Conservation (phyloP, 2,329 filamentous ascomycete genomes). For the Monosporascus sp. region DNA sequence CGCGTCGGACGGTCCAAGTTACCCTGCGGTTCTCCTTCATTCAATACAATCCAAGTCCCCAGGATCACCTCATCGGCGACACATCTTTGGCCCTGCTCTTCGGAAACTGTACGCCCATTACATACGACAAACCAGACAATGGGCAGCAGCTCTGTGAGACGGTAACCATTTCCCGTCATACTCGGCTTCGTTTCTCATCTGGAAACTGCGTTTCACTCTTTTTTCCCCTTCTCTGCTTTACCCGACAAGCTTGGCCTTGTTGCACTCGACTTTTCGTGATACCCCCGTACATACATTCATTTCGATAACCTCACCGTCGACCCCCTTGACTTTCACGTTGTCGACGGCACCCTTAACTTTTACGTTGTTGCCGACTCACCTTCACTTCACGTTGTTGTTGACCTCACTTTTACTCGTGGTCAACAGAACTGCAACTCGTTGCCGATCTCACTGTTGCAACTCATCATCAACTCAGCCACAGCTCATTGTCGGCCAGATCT, state of each 20-base stretch:
- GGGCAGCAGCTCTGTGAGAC: slow-evolving; percentile 8
- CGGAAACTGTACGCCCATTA: no score
- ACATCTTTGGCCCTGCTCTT: no score
- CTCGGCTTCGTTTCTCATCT: slow-evolving; percentile 5
- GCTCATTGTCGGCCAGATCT: no score
- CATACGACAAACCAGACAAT: slow-evolving; percentile 1
- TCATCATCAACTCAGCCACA: no score
- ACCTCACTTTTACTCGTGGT: no score
- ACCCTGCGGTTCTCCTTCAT: no score
- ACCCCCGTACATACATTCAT: not conserved
- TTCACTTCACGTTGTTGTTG: no score
- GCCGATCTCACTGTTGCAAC: no score
- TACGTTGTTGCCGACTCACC: not conserved
- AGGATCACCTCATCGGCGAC: no score
- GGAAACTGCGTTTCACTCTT: slow-evolving; percentile 10
- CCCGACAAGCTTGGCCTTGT: slow-evolving; percentile 15
- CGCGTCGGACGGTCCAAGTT: no score
- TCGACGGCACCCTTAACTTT: not conserved
- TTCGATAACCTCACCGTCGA: not conserved
- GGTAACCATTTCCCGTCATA: slow-evolving; percentile 9
- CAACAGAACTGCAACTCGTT: no score
- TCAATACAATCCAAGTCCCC: no score
- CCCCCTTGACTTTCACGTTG: not conserved
- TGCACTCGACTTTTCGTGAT: slow-evolving; percentile 8
- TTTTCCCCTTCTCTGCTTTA: not conserved